These are phyloP conservation scores for Serendipita sp. DNA, from an alignment of 768 basidiomycete genomes.

Conservation along the genomic window DNA sequence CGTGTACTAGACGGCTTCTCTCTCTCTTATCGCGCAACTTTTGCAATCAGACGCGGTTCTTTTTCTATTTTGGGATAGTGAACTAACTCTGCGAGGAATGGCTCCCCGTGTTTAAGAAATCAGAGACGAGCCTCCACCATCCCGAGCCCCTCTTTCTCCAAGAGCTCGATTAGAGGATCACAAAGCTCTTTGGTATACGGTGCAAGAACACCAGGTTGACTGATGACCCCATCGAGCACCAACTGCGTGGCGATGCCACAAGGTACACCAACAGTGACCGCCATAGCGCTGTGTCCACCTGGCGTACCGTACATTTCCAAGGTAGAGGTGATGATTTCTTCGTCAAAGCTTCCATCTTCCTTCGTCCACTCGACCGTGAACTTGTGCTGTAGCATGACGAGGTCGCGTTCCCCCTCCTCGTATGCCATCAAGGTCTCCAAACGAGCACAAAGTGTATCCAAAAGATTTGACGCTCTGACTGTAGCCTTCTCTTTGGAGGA, in stretches of 20 bases:
- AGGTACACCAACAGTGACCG: constrained; percentile 77
- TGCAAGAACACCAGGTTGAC: constrained; percentile 60
- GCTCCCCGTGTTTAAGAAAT: constrained; percentile 10
- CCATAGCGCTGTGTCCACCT: constrained; percentile 78
- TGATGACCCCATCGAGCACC: constrained; percentile 74
- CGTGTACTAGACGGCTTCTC: constrained; percentile 48
- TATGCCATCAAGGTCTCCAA: constrained; percentile 90
- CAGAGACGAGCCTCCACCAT: constrained; percentile 54
- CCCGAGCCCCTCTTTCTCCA: constrained; percentile 65
- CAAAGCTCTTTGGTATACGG: constrained; percentile 82
- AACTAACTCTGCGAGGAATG: not conserved
- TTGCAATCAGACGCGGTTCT: not conserved
- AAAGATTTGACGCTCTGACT: constrained; percentile 56
- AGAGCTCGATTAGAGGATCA: constrained; percentile 46
- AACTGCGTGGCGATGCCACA: constrained; percentile 90
- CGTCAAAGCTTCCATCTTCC: not conserved
- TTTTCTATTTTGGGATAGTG: not conserved
- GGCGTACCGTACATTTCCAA: constrained; percentile 78
- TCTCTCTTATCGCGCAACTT: not conserved
- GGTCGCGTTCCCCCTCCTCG: constrained; percentile 77
- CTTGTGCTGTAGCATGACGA: constrained; percentile 98
- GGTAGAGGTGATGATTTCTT: constrained; percentile 83
- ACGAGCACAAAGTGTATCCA: constrained; percentile 84
- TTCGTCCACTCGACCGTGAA: constrained; percentile 72
- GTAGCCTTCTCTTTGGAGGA: constrained; percentile 41